Percentiles rank a stretch among this genome's conserved stretches.
Conservation (phyloP, 169 alveolate genomes). For the Sarcocystis neurona region DNA sequence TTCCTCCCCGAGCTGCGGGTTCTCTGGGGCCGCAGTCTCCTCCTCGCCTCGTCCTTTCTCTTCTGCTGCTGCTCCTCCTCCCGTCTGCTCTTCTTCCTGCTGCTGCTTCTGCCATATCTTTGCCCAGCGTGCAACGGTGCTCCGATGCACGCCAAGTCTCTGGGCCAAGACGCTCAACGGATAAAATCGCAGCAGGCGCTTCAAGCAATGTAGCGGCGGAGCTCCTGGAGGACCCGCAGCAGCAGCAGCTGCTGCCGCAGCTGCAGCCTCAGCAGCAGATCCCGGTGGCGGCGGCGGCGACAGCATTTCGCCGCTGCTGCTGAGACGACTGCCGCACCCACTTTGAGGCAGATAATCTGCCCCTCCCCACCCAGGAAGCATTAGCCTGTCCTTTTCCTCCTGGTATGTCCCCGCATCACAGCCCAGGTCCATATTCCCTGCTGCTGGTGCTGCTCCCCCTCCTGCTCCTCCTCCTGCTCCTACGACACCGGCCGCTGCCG, state of each 20-base stretch:
- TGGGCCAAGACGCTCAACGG: conserved; percentile 33
- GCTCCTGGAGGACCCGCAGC: conserved; percentile 20
- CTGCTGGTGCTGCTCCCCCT: too few species aligned
- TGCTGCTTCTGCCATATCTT: conserved; percentile 20
- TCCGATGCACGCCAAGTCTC: conserved; percentile 36
- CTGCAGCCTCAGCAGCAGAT: background rate
- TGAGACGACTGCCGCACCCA: too few species aligned
- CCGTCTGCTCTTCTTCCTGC: background rate
- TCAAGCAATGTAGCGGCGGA: conserved; percentile 23
- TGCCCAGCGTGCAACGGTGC: conserved; percentile 35
- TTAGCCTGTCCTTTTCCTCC: too few species aligned
- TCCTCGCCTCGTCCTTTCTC: background rate
- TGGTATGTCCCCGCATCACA: too few species aligned
- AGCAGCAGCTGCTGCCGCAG: background rate
- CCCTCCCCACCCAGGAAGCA: too few species aligned
- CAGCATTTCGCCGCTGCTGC: too few species aligned
- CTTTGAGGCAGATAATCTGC: too few species aligned
- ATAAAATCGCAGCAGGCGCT: conserved; percentile 21
- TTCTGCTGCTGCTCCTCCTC: background rate
- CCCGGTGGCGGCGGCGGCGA: background rate
- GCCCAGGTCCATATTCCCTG: too few species aligned
- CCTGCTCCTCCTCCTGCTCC: too few species aligned
- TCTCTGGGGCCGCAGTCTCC: background rate
- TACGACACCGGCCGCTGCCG: too few species aligned
- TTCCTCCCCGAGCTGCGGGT: too few species aligned